These are phyloP conservation scores for Maudiozyma barnettii DNA, from an alignment of 805 yeast species.

Conservation along the genomic window DNA sequence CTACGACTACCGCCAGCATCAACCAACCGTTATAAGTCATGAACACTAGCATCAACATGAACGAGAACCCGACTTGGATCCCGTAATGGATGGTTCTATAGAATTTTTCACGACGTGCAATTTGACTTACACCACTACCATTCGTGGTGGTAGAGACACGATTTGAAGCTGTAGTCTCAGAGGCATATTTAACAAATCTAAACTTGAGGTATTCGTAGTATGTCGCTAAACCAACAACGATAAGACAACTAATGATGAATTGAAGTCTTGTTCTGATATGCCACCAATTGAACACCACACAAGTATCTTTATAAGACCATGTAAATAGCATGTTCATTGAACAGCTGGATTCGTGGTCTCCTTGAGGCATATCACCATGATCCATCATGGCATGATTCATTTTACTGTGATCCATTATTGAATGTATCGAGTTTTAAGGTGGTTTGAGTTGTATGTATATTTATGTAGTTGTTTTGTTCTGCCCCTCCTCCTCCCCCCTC, in stretches of 20 bases:
- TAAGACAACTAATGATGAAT: slow-evolving; percentile 42
- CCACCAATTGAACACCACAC: slow-evolving; percentile 76
- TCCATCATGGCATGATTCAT: slow-evolving; percentile 5
- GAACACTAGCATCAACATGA: slow-evolving; percentile 67
- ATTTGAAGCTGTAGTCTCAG: not conserved
- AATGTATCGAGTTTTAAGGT: not conserved
- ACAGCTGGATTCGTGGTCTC: not conserved
- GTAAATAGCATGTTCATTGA: slow-evolving; percentile 63
- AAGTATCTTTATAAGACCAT: slow-evolving; percentile 65
- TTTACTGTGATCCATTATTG: not conserved
- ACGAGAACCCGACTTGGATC: slow-evolving; percentile 58
- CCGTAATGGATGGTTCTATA: slow-evolving; percentile 45
- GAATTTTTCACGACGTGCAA: slow-evolving; percentile 7
- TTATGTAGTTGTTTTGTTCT: not conserved
- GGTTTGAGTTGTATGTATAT: not conserved
- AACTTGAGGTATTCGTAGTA: slow-evolving; percentile 48
- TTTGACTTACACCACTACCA: not conserved
- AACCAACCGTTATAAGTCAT: slow-evolving; percentile 87
- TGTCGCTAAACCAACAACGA: slow-evolving; percentile 40
- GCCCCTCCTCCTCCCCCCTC: not conserved
- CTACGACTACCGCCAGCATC: slow-evolving; percentile 62
- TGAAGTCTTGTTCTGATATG: slow-evolving; percentile 47
- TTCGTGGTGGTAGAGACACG: not conserved
- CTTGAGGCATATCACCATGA: slow-evolving; percentile 3
- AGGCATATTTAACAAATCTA: not conserved